A percentile compares a stretch with the other conserved stretches of the same genome.
phyloP scores from a whole-genome alignment of 768 basidiomycete species.

The Pleurotus ostreatus region DNA sequence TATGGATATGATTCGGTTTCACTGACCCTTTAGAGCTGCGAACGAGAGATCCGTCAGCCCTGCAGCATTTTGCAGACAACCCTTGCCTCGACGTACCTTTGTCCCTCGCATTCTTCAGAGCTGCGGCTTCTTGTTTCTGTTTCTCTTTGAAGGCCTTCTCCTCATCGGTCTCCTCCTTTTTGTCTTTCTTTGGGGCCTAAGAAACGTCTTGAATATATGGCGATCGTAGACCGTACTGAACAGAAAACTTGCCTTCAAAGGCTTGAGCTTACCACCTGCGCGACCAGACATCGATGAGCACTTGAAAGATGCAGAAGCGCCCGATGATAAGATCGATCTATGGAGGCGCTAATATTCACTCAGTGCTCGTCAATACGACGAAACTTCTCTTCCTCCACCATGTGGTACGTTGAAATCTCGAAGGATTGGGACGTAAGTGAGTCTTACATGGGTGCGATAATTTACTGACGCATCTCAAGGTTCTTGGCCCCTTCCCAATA shows the following conservation, averaged over 20 bases:
- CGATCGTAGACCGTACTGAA: background rate
- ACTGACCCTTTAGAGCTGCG: slow-evolving; percentile 53
- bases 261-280: slow-evolving; percentile 86
- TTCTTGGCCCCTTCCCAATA: slow-evolving; percentile 80
- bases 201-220: background rate
- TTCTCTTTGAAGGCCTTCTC: slow-evolving; percentile 71
- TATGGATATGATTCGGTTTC: background rate
- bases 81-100: slow-evolving; percentile 46
- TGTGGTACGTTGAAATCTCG: background rate
- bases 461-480: slow-evolving; percentile 30
- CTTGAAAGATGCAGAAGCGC: background rate
- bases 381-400: background rate
- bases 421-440: slow-evolving; percentile 1
- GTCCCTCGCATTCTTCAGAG: slow-evolving; percentile 66
- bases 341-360: background rate
- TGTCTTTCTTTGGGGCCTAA: slow-evolving; percentile 82
- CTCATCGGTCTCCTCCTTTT: slow-evolving; percentile 68
- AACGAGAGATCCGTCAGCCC: slow-evolving; percentile 7
- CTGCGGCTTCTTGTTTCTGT: slow-evolving; percentile 72
- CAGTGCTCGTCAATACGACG: background rate
- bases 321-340: background rate
- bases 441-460: background rate
- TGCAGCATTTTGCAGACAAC: background rate
- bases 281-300: slow-evolving; percentile 49
- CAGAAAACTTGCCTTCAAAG: slow-evolving; percentile 61